Evolutionary conservation across 441 rosid genomes (phyloP).

Genomic region (Melastoma candidum): DNA sequence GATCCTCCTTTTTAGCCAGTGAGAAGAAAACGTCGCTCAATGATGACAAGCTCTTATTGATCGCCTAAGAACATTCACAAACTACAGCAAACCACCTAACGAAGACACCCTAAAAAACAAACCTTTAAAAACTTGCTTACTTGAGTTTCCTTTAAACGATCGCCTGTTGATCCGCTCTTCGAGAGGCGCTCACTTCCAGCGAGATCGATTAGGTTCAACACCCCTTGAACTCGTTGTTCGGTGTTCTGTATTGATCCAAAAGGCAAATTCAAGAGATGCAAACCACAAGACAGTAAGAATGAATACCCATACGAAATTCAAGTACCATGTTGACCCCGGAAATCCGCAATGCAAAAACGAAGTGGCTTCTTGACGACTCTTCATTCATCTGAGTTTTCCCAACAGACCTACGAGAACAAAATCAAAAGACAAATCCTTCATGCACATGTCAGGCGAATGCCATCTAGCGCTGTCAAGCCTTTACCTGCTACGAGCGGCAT

Average conservation of each 20-base stretch:
- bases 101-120: background rate
- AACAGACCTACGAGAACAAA: background rate
- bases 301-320: background rate
- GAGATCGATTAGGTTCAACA: conserved; percentile 21
- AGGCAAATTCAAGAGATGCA: background rate
- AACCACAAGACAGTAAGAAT: background rate
- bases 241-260: conserved; percentile 12
- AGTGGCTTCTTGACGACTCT: conserved; percentile 22
- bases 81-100: no score
- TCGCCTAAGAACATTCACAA: no score
- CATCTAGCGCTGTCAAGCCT: background rate
- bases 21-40: conserved; percentile 3
- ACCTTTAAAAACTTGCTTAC: conserved; percentile 1
- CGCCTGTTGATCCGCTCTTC: conserved; percentile 22
- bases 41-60: background rate
- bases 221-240: conserved; percentile 20
- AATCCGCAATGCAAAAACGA: conserved; percentile 20
- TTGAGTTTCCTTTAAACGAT: conserved; percentile 22
- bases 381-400: conserved; percentile 20
- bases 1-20: background rate
- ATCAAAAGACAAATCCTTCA: no score
- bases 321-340: conserved; percentile 20
- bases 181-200: conserved; percentile 24
- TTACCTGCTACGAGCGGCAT: conserved; percentile 22
- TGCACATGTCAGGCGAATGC: no score